Evolutionary conservation across 805 yeast genomes (phyloP).

Genomic region (Ogataea salicorniae): DNA sequence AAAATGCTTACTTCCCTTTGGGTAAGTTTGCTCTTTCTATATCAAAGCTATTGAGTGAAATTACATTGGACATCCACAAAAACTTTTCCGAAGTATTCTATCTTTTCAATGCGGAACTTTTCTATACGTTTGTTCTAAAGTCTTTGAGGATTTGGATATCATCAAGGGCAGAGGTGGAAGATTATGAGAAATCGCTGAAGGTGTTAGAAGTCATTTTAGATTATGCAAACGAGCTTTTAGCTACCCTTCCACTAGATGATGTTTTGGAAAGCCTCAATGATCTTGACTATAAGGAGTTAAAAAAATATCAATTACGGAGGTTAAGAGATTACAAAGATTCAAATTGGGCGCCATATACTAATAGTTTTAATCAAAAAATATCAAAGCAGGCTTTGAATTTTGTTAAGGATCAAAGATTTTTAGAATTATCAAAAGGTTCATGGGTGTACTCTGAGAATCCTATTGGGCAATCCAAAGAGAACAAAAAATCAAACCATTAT

Average conservation of each 20-base stretch:
- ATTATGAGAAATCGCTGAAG: conserved; percentile 45
- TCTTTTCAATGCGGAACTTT: conserved; percentile 47
- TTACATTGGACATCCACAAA: conserved; percentile 27
- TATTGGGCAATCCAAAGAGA: conserved; percentile 11
- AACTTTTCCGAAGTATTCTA: conserved; percentile 37
- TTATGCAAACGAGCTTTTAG: conserved; percentile 20
- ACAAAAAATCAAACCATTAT: conserved; percentile 31
- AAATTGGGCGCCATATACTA: conserved; percentile 43
- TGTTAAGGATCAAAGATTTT: conserved; percentile 69
- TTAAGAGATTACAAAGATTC: conserved; percentile 33
- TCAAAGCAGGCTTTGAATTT: conserved; percentile 58
- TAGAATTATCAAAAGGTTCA: conserved; percentile 68
- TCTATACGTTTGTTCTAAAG: conserved; percentile 51
- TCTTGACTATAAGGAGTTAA: conserved; percentile 43
- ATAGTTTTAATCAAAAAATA: conserved; percentile 45
- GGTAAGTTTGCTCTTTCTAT: conserved; percentile 32
- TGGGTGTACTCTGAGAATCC: conserved; percentile 74
- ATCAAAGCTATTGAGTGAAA: conserved; percentile 21
- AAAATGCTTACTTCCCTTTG: conserved; percentile 46
- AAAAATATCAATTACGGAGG: conserved; percentile 47
- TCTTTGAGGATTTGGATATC: conserved; percentile 61
- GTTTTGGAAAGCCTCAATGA: conserved; percentile 38
- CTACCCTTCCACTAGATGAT: conserved; percentile 35
- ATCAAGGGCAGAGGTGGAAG: conserved; percentile 49
- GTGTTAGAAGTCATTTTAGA: conserved; percentile 37